A percentile compares a stretch with the other conserved stretches of the same genome.
phyloP scores from a whole-genome alignment of 1,139 yeast genomes.

The Geotrichum candidum region DNA sequence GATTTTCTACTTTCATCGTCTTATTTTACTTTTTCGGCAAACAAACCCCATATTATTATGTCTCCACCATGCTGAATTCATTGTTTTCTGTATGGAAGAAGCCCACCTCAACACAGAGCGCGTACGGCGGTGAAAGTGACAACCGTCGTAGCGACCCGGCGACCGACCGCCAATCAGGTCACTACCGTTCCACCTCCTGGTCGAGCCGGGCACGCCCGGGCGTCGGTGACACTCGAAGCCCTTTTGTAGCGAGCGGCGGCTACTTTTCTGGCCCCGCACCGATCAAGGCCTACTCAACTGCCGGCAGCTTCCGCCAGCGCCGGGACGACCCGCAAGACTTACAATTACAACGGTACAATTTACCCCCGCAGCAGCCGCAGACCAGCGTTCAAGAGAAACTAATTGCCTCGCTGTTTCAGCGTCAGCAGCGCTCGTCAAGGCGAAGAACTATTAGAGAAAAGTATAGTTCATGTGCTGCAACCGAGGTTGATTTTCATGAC shows the following conservation, averaged over 20 bases:
- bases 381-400: slow-evolving; percentile 13
- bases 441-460: slow-evolving; percentile 5
- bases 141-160: not conserved
- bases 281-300: slow-evolving; percentile 11
- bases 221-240: not conserved
- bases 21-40: not conserved
- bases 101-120: slow-evolving; percentile 5
- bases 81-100: slow-evolving; percentile 8
- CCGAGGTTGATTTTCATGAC: slow-evolving; percentile 12
- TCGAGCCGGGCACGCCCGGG: not conserved
- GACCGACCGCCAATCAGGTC: not conserved
- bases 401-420: slow-evolving; percentile 14
- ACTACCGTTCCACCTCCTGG: not conserved
- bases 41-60: not conserved
- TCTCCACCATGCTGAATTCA: slow-evolving; percentile 1
- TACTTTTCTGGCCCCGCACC: not conserved
- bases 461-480: slow-evolving; percentile 13
- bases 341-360: not conserved
- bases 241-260: slow-evolving; percentile 1
- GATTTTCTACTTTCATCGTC: not conserved
- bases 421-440: slow-evolving; percentile 6
- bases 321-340: not conserved
- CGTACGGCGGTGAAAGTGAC: not conserved
- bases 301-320: slow-evolving; percentile 6
- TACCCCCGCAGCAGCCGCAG: not conserved